phyloP scores from a whole-genome alignment of 495 filamentous ascomycete genomes.

The Umbilicaria muhlenbergii region DNA sequence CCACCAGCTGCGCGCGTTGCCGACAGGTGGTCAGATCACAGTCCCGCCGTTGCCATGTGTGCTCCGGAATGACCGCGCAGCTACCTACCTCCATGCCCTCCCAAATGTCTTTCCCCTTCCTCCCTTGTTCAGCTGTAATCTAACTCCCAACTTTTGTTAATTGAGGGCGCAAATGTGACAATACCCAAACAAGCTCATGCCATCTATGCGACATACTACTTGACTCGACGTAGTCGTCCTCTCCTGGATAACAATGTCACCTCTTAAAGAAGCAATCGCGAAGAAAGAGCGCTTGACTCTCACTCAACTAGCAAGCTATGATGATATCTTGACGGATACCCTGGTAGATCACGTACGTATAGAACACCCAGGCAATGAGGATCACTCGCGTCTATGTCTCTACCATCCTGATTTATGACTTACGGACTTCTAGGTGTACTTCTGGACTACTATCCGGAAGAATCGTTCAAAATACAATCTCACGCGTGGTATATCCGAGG shows the following conservation, averaged over 20 bases:
- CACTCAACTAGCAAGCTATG: constrained; percentile 76
- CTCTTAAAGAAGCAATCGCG: constrained; percentile 1
- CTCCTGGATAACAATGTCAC: constrained; percentile 21
- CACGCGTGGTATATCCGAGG: constrained; percentile 64
- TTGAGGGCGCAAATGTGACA: no score
- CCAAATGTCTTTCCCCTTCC: no score
- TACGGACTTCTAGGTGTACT: constrained; percentile 50
- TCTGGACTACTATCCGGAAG: constrained; percentile 92
- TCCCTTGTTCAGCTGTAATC: no score
- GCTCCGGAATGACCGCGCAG: neutral
- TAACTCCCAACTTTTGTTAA: no score
- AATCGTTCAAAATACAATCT: constrained; percentile 78
- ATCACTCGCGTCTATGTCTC: neutral
- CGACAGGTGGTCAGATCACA: no score
- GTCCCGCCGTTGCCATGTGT: no score
- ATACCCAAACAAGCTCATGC: constrained; percentile 6
- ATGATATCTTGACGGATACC: constrained; percentile 91
- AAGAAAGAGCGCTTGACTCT: constrained; percentile 55
- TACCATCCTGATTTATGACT: neutral
- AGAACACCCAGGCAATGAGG: neutral
- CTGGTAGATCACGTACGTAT: constrained; percentile 80
- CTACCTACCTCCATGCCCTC: neutral
- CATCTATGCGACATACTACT: constrained; percentile 1
- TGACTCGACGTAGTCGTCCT: constrained; percentile 5
- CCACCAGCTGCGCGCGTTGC: no score